These are phyloP conservation scores for Chlorella sorokiniana DNA, from an alignment of 139 green algal genomes.

Conservation along the genomic window DNA sequence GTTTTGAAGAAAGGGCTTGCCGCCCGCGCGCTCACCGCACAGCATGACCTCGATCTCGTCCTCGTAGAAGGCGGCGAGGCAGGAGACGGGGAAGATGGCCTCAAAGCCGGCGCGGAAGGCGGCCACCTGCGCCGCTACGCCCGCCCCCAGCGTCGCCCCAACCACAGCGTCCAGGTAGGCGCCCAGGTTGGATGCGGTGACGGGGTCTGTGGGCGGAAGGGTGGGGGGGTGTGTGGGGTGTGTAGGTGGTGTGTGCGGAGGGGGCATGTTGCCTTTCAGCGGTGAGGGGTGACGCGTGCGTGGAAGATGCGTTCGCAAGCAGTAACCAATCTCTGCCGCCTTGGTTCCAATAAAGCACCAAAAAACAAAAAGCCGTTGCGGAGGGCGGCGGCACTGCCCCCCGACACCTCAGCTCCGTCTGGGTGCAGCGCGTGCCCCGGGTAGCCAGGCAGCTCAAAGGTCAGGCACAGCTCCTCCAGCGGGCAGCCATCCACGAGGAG, in stretches of 20 bases:
- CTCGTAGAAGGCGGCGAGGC: slow-evolving; percentile 82
- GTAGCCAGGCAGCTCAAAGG: slow-evolving; percentile 88
- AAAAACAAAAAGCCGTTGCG: neutral
- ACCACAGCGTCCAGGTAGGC: slow-evolving; percentile 88
- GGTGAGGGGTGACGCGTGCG: too few relatives aligned
- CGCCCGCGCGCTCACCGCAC: slow-evolving; percentile 72
- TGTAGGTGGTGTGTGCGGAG: too few relatives aligned
- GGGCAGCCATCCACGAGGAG: slow-evolving; percentile 77
- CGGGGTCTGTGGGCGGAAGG: slow-evolving; percentile 16
- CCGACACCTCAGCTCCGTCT: slow-evolving; percentile 5
- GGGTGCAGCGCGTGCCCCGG: slow-evolving; percentile 19
- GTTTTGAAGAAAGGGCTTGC: too few relatives aligned
- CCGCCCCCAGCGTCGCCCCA: slow-evolving; percentile 80
- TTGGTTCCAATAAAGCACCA: too few relatives aligned
- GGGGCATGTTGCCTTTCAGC: too few relatives aligned
- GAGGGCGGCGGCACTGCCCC: neutral
- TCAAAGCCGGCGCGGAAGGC: slow-evolving; percentile 86
- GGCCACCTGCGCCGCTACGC: slow-evolving; percentile 72
- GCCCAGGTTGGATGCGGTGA: slow-evolving; percentile 72
- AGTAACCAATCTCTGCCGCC: too few relatives aligned
- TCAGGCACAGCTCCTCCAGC: slow-evolving; percentile 93
- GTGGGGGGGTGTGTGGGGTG: neutral
- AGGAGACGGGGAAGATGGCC: slow-evolving; percentile 76
- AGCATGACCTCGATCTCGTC: slow-evolving; percentile 95
- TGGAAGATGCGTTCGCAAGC: too few relatives aligned